phyloP scores from a whole-genome alignment of 768 basidiomycete species.

The Sarcodon aspratus region DNA sequence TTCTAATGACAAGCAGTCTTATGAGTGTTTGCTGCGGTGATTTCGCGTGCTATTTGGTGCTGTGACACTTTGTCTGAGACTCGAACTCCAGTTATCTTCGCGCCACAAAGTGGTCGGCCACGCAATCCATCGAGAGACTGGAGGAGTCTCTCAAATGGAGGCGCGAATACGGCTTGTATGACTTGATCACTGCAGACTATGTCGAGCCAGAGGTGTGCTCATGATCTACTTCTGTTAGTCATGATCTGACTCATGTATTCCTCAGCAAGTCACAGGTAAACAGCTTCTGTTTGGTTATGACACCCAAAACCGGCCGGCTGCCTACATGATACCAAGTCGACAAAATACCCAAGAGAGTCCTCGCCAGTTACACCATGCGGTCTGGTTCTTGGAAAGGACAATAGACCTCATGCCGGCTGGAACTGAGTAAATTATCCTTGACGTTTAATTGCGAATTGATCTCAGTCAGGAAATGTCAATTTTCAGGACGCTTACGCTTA shows the following conservation, averaged over 20 bases:
- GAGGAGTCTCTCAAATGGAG: conserved; percentile 24
- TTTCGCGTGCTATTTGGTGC: conserved; percentile 1
- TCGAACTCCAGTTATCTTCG: conserved; percentile 15
- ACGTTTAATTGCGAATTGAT: not conserved
- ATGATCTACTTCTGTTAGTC: not conserved
- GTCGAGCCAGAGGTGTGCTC: conserved; percentile 18
- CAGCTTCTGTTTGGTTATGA: conserved; percentile 23
- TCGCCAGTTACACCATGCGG: conserved; percentile 18
- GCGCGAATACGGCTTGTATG: conserved; percentile 19
- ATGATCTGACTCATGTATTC: not conserved
- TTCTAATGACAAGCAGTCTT: conserved; percentile 23
- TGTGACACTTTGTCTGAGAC: not conserved
- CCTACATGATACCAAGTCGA: conserved; percentile 21
- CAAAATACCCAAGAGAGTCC: conserved; percentile 20
- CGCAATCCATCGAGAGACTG: conserved; percentile 14
- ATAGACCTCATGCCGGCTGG: conserved; percentile 20
- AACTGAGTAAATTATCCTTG: conserved; percentile 12
- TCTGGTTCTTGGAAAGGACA: conserved; percentile 21
- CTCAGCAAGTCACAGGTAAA: conserved; percentile 21
- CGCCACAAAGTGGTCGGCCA: conserved; percentile 20
- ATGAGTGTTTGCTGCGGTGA: conserved; percentile 63
- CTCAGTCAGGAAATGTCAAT: not conserved
- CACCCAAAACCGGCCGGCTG: conserved; percentile 10
- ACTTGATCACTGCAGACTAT: conserved; percentile 14
- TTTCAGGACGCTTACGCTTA: conserved; percentile 49